Percentiles rank a stretch among this genome's conserved stretches.
These are phyloP conservation scores for Brachypodium distachyon DNA, from an alignment of 202 grass and related monocot genomes.

Conservation along the genomic window DNA sequence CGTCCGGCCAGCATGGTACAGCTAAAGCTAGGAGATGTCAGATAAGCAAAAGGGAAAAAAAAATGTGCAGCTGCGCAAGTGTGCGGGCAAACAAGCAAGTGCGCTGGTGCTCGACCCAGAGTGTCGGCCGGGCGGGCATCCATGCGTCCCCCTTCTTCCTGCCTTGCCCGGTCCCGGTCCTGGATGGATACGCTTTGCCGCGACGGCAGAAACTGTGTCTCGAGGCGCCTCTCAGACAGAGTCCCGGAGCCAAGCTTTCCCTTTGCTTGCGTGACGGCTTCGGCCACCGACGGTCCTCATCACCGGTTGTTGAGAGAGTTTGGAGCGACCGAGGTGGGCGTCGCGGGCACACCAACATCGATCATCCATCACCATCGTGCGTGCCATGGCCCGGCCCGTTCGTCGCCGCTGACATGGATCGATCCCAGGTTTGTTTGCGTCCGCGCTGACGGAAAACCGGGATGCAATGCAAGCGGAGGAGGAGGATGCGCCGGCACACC, in stretches of 20 bases:
- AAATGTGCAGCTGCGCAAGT: background rate
- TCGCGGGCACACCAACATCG: background rate
- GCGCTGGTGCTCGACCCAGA: background rate
- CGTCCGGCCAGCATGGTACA: no score
- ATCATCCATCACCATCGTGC: background rate
- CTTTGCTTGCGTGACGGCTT: background rate
- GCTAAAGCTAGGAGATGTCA: no score
- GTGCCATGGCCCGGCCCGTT: background rate
- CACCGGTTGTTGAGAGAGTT: background rate
- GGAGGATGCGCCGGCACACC: background rate
- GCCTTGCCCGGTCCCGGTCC: no score
- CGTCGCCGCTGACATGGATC: background rate
- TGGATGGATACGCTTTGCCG: background rate
- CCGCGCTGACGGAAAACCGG: background rate
- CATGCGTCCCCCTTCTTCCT: no score
- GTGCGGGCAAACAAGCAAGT: conserved; percentile 10
- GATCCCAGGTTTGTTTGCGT: background rate
- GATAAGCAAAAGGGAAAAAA: no score
- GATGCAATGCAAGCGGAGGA: no score
- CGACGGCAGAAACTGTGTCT: background rate
- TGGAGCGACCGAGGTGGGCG: background rate
- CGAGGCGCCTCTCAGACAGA: no score
- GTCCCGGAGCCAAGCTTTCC: no score
- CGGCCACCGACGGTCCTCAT: no score
- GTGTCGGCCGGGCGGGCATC: no score